Evolutionary conservation across 1,284 basidiomycete genomes (phyloP).

Genomic region (Abortiporus biennis): DNA sequence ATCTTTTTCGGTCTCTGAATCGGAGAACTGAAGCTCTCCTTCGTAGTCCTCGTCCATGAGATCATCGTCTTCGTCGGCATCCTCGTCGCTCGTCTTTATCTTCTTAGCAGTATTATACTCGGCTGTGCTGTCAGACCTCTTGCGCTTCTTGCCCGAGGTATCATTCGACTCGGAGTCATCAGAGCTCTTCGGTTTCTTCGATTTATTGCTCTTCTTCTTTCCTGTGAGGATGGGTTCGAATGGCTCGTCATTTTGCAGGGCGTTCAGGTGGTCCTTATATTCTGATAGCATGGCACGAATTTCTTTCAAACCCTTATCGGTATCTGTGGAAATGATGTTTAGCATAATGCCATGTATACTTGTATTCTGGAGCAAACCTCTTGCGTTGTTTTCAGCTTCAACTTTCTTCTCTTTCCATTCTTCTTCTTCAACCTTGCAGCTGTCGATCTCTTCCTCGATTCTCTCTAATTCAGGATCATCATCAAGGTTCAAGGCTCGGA

Average conservation of each 20-base stretch:
- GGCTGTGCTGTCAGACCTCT: conserved; percentile 35
- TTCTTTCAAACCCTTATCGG: conserved; percentile 35
- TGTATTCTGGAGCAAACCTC: conserved; percentile 23
- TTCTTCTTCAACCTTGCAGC: conserved; percentile 29
- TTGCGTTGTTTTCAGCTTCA: conserved; percentile 31
- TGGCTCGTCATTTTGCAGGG: conserved; percentile 36
- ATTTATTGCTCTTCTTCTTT: conserved; percentile 22
- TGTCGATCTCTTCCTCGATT: conserved; percentile 40
- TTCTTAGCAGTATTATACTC: conserved; percentile 44
- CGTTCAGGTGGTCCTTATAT: conserved; percentile 40
- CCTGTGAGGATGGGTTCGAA: conserved; percentile 38
- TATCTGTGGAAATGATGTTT: conserved; percentile 17
- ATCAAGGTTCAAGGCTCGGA: conserved; percentile 40
- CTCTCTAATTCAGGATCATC: conserved; percentile 45
- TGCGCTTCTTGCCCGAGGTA: conserved; percentile 39
- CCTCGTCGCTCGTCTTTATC: conserved; percentile 28
- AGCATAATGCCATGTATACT: neutral
- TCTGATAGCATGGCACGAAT: conserved; percentile 34
- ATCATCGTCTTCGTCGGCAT: conserved; percentile 19
- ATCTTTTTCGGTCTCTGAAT: conserved; percentile 12
- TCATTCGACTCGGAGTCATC: conserved; percentile 8
- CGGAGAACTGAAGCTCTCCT: conserved; percentile 15
- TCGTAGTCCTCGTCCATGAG: conserved; percentile 22
- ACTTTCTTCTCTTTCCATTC: conserved; percentile 38
- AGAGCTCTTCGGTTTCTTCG: conserved; percentile 13